Evolutionary conservation across 1,139 yeast genomes (phyloP), one percentile per base, ranked within the genome.

Genomic region (Nakaseomyces nivariensis): DNA sequence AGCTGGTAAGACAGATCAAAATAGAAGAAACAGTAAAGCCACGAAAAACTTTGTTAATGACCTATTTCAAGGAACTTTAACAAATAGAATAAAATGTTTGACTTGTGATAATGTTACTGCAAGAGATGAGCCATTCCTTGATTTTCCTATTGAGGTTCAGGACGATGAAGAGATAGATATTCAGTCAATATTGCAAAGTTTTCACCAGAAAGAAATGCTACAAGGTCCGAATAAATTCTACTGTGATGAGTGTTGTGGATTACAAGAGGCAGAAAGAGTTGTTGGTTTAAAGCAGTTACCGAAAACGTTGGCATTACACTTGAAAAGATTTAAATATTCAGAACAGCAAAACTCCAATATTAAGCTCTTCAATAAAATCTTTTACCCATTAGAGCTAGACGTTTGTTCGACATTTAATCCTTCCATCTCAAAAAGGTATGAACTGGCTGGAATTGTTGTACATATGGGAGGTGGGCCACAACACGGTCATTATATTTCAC

Each of bases 401-500:
- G 75, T 92, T 41, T 81, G 83, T 63, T 87, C 88, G 60, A 86
- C 95, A 27, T 81, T 94, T 1, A 81, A 62, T 42, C 43, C 70
- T 24, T 60, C 67, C n/a, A 52, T 58, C 22, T 72, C 48, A 54
- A 79, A 78, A 57, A 73, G 83, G 31, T 92, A 89, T 62, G 96
- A 88, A 58, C 71, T 92, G 48, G 83, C 82, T 54, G 89, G 94
- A 0, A 81, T 90, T 40, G 95, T 92, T 33, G 90, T 92, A 13
- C 98, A 92, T 62, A 85, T 92, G 60, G 98, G 98, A 8, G 96
- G 96, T 3, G 97, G 97, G 0, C 97, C 97, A 3, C 89, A 89
- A 73, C 96, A 89, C 67, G 98, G 98, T 0, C 98, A 92, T 66
- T 92, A 92, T 63, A 90, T 92, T 24, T 78, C 96, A 0, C 71